Evolutionary conservation across 1,284 basidiomycete genomes (phyloP).

Genomic region (Leccinum pachyderme): DNA sequence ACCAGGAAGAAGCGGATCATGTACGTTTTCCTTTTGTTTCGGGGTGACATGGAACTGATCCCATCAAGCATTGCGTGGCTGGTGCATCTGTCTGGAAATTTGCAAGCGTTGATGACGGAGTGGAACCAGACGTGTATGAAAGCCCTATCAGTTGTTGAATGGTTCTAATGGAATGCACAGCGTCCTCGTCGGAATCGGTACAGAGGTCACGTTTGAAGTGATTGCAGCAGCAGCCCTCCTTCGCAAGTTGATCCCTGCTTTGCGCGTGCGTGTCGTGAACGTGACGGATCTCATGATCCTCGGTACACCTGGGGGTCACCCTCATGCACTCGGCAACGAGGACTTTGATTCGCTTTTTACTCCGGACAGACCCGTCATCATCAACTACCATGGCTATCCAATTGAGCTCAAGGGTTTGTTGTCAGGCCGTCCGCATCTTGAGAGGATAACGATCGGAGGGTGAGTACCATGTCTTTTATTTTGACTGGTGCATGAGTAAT

Average conservation of each 20-base stretch:
- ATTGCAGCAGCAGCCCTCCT: constrained; percentile 76
- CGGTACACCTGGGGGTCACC: constrained; percentile 63
- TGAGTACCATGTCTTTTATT: constrained; percentile 26
- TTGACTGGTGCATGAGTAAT: constrained; percentile 41
- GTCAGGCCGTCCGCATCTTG: constrained; percentile 51
- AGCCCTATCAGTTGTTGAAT: neutral
- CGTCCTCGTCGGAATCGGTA: constrained; percentile 72
- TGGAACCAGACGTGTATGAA: constrained; percentile 63
- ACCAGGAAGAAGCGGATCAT: constrained; percentile 60
- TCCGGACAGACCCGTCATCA: constrained; percentile 62
- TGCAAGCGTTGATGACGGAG: constrained; percentile 64
- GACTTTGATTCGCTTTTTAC: constrained; percentile 75
- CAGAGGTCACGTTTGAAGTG: constrained; percentile 75
- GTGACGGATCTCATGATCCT: constrained; percentile 84
- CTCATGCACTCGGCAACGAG: constrained; percentile 67
- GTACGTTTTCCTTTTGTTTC: constrained; percentile 32
- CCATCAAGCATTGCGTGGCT: constrained; percentile 64
- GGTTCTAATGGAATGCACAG: constrained; percentile 30
- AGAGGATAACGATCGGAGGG: constrained; percentile 54
- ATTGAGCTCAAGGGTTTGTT: constrained; percentile 64
- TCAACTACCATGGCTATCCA: constrained; percentile 87
- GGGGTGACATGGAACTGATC: neutral
- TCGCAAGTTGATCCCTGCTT: constrained; percentile 55
- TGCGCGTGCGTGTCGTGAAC: constrained; percentile 79
- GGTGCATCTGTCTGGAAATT: constrained; percentile 78